These are phyloP conservation scores for Draba incana DNA, from an alignment of 345 rosid species.

Conservation along the genomic window DNA sequence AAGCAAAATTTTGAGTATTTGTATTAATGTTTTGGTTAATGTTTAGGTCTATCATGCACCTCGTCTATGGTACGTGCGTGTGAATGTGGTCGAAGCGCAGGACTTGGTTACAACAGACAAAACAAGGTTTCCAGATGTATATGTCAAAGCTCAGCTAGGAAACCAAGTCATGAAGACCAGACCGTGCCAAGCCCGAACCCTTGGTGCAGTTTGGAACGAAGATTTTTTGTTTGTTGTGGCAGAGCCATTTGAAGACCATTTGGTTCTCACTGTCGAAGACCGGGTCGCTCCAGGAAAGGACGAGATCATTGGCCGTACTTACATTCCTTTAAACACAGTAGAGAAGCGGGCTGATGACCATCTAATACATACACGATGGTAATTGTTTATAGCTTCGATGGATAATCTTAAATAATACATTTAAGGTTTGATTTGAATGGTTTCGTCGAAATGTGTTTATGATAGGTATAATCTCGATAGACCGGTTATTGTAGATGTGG, in stretches of 20 bases:
- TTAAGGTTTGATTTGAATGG: background rate
- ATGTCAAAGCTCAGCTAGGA: conserved; percentile 77
- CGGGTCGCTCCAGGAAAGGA: conserved; percentile 85
- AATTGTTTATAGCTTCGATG: background rate
- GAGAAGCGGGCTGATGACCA: conserved; percentile 88
- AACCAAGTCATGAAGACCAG: conserved; percentile 80
- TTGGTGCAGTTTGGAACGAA: conserved; percentile 94
- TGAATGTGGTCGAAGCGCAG: conserved; percentile 90
- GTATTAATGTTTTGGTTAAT: conserved; percentile 6
- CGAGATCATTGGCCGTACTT: conserved; percentile 74
- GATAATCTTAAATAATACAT: background rate
- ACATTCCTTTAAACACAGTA: conserved; percentile 60
- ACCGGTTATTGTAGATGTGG: conserved; percentile 74
- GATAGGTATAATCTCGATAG: conserved; percentile 69
- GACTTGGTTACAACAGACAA: conserved; percentile 79
- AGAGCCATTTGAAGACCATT: conserved; percentile 90
- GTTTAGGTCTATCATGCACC: conserved; percentile 78
- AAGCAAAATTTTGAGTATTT: background rate
- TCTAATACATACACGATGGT: conserved; percentile 78
- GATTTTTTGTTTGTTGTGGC: conserved; percentile 91
- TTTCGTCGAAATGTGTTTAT: conserved; percentile 16
- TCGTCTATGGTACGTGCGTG: conserved; percentile 89
- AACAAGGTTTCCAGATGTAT: conserved; percentile 82
- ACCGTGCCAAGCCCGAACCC: conserved; percentile 68
- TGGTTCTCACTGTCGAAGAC: conserved; percentile 81